A percentile compares a stretch with the other conserved stretches of the same genome.
phyloP scores from a whole-genome alignment of 306 rosid species.

The Delonix regia region DNA sequence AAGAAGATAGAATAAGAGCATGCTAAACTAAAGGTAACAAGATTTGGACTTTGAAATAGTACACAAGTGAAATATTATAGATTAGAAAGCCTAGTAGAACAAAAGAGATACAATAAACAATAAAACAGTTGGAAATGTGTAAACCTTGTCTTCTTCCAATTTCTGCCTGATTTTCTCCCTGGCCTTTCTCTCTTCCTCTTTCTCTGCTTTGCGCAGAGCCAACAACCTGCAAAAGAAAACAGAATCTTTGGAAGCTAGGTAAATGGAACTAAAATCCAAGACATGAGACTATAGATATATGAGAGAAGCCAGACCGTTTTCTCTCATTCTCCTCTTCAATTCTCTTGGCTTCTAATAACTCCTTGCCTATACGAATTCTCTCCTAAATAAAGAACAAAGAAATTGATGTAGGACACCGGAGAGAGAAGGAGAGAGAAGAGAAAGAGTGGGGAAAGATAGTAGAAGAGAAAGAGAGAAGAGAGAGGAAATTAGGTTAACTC shows the following conservation, averaged over 20 bases:
- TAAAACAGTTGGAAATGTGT: conserved; percentile 13
- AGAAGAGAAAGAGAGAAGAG: no score
- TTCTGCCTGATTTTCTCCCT: conserved; percentile 91
- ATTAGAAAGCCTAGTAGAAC: neutral
- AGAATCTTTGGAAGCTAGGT: conserved; percentile 31
- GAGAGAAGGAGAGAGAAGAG: no score
- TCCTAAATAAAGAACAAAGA: conserved; percentile 55
- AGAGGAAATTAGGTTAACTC: no score
- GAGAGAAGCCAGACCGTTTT: conserved; percentile 66
- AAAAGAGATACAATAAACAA: neutral
- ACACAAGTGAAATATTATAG: neutral
- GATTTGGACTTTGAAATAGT: neutral
- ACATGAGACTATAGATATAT: conserved; percentile 27
- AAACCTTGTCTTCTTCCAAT: conserved; percentile 97
- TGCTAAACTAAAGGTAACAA: neutral
- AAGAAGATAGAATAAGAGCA: neutral
- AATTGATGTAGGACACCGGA: no score
- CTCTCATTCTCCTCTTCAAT: conserved; percentile 94
- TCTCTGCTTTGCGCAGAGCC: conserved; percentile 94
- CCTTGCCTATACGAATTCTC: conserved; percentile 97
- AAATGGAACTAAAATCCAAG: conserved; percentile 20
- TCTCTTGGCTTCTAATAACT: conserved; percentile 93
- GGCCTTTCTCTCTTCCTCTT: conserved; percentile 95
- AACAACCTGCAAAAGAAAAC: conserved; percentile 58
- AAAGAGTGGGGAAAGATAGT: no score